Conservation (phyloP, 305 asterid genomes). For the Fraxinus sp. region DNA sequence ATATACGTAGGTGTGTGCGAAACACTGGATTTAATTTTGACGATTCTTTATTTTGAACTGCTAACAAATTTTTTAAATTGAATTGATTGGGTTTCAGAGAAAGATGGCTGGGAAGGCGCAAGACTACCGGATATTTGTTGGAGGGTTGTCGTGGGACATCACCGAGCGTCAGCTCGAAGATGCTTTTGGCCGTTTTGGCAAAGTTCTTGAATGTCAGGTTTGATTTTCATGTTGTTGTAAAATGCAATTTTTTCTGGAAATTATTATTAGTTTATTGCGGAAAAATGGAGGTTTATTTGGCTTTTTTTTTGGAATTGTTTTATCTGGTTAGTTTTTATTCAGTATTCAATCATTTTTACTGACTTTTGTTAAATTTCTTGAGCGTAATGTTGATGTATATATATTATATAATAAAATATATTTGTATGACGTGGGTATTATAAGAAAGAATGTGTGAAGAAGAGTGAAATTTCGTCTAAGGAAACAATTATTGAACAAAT, state of each 20-base stretch:
- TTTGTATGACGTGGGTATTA: too few relatives aligned
- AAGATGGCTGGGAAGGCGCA: constrained; percentile 76
- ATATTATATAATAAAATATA: too few relatives aligned
- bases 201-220: constrained; percentile 84
- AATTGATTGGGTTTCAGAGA: not conserved
- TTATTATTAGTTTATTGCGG: not conserved
- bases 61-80: too few relatives aligned
- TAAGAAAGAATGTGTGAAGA: too few relatives aligned
- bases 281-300: not conserved
- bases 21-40: too few relatives aligned
- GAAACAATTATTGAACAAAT: not conserved
- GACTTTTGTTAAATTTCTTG: too few relatives aligned
- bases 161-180: constrained; percentile 88
- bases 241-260: not conserved
- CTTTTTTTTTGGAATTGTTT: not conserved
- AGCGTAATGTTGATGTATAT: too few relatives aligned
- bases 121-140: constrained; percentile 79
- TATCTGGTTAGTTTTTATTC: not conserved
- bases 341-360: not conserved
- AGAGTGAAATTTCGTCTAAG: not conserved
- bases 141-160: constrained; percentile 82
- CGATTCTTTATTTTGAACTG: too few relatives aligned
- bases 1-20: not conserved
- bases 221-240: not conserved
- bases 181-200: constrained; percentile 80